These are phyloP conservation scores for Chamaenerion angustifolium DNA, from an alignment of 345 rosid species.

Conservation along the genomic window DNA sequence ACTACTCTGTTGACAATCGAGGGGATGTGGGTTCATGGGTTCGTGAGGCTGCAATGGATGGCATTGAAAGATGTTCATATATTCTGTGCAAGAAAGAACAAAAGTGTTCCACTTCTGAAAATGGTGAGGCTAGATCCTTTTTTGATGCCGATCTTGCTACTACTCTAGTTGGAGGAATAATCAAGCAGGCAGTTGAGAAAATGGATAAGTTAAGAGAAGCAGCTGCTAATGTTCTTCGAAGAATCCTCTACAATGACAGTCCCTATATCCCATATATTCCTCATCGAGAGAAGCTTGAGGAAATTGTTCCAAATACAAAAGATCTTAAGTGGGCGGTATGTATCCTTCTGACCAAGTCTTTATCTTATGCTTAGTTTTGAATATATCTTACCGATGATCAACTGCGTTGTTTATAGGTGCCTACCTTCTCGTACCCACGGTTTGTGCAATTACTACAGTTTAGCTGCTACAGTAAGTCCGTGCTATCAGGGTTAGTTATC, in stretches of 20 bases:
- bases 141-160: conserved; percentile 60
- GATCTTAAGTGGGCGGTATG: conserved; percentile 72
- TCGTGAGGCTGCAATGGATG: conserved; percentile 93
- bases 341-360: conserved; percentile 1
- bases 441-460: conserved; percentile 51
- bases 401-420: conserved; percentile 45
- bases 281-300: conserved; percentile 54
- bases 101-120: conserved; percentile 9
- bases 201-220: conserved; percentile 91
- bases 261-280: conserved; percentile 52
- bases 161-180: conserved; percentile 39
- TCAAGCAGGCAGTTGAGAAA: conserved; percentile 90
- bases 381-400: conserved; percentile 2
- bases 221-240: conserved; percentile 66
- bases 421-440: conserved; percentile 70
- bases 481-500: conserved; percentile 75
- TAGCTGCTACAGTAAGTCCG: conserved; percentile 50
- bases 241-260: conserved; percentile 47
- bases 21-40: conserved; percentile 99
- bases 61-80: conserved; percentile 69
- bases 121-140: conserved; percentile 12
- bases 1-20: conserved; percentile 87
- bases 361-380: conserved; percentile 3
- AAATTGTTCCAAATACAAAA: conserved; percentile 38
- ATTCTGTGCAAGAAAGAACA: conserved; percentile 42